Evolutionary conservation across 768 basidiomycete species (phyloP).

Genomic region (Termitomyces bulborhizus): DNA sequence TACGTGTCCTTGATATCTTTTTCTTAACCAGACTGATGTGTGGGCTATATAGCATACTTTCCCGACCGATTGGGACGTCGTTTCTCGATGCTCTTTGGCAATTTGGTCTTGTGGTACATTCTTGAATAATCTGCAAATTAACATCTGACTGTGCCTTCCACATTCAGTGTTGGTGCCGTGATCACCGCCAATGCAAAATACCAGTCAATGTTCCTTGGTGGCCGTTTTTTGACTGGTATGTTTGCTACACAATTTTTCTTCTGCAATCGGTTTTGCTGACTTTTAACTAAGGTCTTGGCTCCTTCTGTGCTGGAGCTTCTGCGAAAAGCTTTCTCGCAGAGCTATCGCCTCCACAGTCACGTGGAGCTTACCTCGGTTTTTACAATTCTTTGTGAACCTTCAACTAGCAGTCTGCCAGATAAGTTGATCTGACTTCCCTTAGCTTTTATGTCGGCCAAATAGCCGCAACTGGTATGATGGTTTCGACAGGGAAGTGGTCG

Average conservation of each 20-base stretch:
- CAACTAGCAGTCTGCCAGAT: not conserved
- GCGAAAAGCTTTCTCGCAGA: slow-evolving; percentile 49
- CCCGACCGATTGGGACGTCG: slow-evolving; percentile 46
- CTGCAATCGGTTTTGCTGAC: slow-evolving; percentile 3
- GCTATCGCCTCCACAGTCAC: slow-evolving; percentile 39
- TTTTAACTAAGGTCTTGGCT: slow-evolving; percentile 25
- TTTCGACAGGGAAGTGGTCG: slow-evolving; percentile 36
- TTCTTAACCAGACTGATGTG: not conserved
- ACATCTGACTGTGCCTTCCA: not conserved
- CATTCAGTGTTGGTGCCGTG: slow-evolving; percentile 35
- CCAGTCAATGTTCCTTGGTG: slow-evolving; percentile 39
- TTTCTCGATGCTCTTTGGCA: slow-evolving; percentile 44
- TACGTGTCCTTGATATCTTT: not conserved
- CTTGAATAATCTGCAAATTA: not conserved
- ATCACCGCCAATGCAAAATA: slow-evolving; percentile 42
- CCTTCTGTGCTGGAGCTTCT: slow-evolving; percentile 37
- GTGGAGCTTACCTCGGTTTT: slow-evolving; percentile 46
- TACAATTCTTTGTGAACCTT: slow-evolving; percentile 42
- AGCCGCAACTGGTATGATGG: slow-evolving; percentile 49
- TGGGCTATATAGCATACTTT: slow-evolving; percentile 27
- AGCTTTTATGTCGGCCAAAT: slow-evolving; percentile 52
- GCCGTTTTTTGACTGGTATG: slow-evolving; percentile 44
- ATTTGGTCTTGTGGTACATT: slow-evolving; percentile 36
- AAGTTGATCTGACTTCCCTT: not conserved
- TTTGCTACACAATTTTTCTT: not conserved